Percentiles rank a stretch among this genome's conserved stretches.
Evolutionary conservation across 164 flowering plant species (phyloP).

Genomic region (Cinnamomum micranthum): DNA sequence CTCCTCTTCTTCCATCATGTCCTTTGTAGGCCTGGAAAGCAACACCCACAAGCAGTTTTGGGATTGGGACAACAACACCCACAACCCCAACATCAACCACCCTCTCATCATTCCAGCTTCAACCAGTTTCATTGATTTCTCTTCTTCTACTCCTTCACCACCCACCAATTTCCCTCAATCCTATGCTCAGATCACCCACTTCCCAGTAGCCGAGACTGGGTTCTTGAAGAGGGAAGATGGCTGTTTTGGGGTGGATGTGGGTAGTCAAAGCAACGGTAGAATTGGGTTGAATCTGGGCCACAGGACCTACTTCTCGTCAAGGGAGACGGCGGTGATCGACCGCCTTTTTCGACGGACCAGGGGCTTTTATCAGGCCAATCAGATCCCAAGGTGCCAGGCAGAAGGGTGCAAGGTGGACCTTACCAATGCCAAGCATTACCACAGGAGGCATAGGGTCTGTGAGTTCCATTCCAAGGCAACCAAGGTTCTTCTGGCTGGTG

Average conservation of each 20-base stretch:
- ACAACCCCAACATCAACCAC: slow-evolving; percentile 6
- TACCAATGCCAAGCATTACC: slow-evolving; percentile 27
- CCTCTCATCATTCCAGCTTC: slow-evolving; percentile 16
- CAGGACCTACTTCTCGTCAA: slow-evolving; percentile 28
- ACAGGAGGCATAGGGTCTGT: slow-evolving; percentile 30
- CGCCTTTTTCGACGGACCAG: slow-evolving; percentile 23
- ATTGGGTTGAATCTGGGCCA: slow-evolving; percentile 30
- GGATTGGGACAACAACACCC: slow-evolving; percentile 20
- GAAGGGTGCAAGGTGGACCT: slow-evolving; percentile 29
- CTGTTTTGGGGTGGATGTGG: slow-evolving; percentile 1
- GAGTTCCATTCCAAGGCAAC: slow-evolving; percentile 32
- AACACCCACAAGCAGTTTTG: slow-evolving; percentile 22
- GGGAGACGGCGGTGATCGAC: slow-evolving; percentile 20
- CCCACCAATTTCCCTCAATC: neutral
- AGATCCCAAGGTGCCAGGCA: slow-evolving; percentile 30
- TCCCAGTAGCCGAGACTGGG: slow-evolving; percentile 3
- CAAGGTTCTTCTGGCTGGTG: slow-evolving; percentile 18
- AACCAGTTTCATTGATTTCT: slow-evolving; percentile 18
- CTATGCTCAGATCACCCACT: slow-evolving; percentile 3
- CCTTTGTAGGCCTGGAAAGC: slow-evolving; percentile 22
- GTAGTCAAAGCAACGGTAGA: slow-evolving; percentile 7
- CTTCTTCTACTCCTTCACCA: neutral
- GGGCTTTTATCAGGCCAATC: slow-evolving; percentile 20
- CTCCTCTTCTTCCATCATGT: slow-evolving; percentile 20
- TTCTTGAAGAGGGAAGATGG: slow-evolving; percentile 18